Evolutionary conservation across 106 monocot genomes (phyloP).

Genomic region (Ottelia alismoides): DNA sequence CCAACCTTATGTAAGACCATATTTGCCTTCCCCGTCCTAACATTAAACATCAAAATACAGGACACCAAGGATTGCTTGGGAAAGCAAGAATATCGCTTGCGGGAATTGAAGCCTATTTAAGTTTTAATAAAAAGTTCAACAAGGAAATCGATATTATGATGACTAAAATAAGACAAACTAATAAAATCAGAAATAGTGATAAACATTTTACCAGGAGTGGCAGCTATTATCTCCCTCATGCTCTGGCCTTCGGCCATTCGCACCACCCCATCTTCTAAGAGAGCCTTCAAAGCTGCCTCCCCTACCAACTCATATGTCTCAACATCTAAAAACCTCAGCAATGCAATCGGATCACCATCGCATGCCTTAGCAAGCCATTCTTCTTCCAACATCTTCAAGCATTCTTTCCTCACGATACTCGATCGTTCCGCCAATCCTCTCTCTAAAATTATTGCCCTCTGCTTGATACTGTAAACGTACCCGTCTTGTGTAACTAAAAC

Average conservation of each 20-base stretch:
- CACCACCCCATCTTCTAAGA: constrained; percentile 51
- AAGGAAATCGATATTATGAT: too few species aligned
- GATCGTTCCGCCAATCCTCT: constrained; percentile 85
- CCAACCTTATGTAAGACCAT: too few species aligned
- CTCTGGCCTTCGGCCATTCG: constrained; percentile 32
- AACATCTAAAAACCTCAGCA: constrained; percentile 78
- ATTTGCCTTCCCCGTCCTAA: too few species aligned
- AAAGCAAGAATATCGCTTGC: too few species aligned
- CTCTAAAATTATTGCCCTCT: constrained; percentile 67
- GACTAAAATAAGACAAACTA: too few species aligned
- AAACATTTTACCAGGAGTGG: too few species aligned
- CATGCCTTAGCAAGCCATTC: constrained; percentile 80
- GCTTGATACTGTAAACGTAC: constrained; percentile 82
- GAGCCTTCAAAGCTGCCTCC: constrained; percentile 60
- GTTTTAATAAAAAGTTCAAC: too few species aligned
- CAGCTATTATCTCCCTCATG: constrained; percentile 45
- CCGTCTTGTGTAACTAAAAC: too few species aligned
- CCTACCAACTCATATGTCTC: constrained; percentile 95
- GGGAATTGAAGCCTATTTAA: too few species aligned
- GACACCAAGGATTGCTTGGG: too few species aligned
- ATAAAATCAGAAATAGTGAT: too few species aligned
- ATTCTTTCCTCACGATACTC: constrained; percentile 48
- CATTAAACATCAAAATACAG: too few species aligned
- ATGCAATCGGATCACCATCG: constrained; percentile 43
- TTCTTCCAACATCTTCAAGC: constrained; percentile 85